These are phyloP conservation scores for Aspergillus cavernicola DNA, from an alignment of 495 filamentous ascomycete species.

Conservation along the genomic window DNA sequence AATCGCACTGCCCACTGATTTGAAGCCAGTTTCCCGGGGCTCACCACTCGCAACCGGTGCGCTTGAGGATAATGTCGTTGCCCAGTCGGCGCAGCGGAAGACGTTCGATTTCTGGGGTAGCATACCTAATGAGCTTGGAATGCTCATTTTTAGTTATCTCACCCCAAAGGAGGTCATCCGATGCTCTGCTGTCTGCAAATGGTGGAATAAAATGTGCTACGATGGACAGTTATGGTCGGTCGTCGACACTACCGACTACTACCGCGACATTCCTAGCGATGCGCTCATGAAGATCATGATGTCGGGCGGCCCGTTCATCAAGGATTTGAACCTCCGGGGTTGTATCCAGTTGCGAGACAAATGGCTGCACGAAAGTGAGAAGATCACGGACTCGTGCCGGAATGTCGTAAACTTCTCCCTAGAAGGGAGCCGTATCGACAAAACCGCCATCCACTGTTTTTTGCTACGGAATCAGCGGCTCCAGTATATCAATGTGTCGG, in stretches of 20 bases:
- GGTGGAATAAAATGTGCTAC: constrained; percentile 83
- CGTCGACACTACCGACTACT: constrained; percentile 83
- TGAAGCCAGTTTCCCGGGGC: constrained; percentile 48
- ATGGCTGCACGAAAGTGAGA: constrained; percentile 63
- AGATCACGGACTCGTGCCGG: constrained; percentile 71
- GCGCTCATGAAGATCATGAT: constrained; percentile 82
- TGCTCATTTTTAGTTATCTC: constrained; percentile 72
- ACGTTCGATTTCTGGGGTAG: constrained; percentile 72
- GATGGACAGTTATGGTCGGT: constrained; percentile 91
- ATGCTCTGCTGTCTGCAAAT: constrained; percentile 71
- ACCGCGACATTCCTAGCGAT: constrained; percentile 77
- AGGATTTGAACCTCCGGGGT: constrained; percentile 81
- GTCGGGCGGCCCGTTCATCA: constrained; percentile 80
- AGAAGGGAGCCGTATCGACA: constrained; percentile 85
- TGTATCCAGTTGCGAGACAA: constrained; percentile 74
- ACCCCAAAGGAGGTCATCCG: constrained; percentile 79
- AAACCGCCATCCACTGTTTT: constrained; percentile 72
- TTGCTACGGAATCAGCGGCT: constrained; percentile 73
- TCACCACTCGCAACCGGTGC: constrained; percentile 35
- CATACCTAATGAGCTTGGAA: constrained; percentile 78
- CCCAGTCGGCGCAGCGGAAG: constrained; percentile 24
- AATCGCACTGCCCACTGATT: constrained; percentile 62
- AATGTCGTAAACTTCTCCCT: constrained; percentile 86
- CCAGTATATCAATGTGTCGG: constrained; percentile 78
- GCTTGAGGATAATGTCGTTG: constrained; percentile 23